Conservation (phyloP, 2,329 filamentous ascomycete genomes). For the Fusarium veterinarium region DNA sequence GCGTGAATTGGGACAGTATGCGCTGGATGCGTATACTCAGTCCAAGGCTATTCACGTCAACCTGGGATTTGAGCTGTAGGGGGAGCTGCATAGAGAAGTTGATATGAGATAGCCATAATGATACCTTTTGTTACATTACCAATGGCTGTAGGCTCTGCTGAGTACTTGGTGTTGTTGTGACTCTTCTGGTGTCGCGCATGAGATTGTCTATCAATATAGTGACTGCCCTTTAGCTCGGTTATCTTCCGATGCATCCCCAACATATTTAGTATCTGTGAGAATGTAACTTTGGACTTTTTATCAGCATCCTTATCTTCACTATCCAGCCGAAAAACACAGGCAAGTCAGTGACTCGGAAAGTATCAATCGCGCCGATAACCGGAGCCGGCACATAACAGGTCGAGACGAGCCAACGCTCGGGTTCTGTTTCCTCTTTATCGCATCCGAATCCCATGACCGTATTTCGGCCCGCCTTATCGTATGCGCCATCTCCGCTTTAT, state of each 20-base stretch:
- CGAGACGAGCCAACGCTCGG: background rate
- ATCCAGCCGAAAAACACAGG: background rate
- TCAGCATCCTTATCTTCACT: background rate
- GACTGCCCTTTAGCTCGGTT: background rate
- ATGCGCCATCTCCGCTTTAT: slow-evolving; percentile 1
- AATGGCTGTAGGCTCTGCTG: background rate
- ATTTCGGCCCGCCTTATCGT: slow-evolving; percentile 8
- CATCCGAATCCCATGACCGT: slow-evolving; percentile 10
- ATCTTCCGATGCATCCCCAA: background rate
- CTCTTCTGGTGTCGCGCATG: background rate
- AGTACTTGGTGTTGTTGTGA: too few species aligned
- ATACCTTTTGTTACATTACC: slow-evolving; percentile 10
- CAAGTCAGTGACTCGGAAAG: background rate
- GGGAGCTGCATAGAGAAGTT: background rate
- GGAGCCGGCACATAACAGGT: background rate
- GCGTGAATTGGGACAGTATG: slow-evolving; percentile 43
- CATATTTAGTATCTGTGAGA: background rate
- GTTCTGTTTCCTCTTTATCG: slow-evolving; percentile 22
- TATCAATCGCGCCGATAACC: background rate
- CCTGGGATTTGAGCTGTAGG: slow-evolving; percentile 30
- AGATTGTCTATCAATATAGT: background rate
- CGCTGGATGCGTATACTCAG: slow-evolving; percentile 44
- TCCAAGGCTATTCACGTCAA: slow-evolving; percentile 44
- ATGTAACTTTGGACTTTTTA: background rate
- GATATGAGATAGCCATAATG: background rate